These are phyloP conservation scores for Nicotiana attenuata DNA, from an alignment of 257 asterid genomes.

Conservation along the genomic window DNA sequence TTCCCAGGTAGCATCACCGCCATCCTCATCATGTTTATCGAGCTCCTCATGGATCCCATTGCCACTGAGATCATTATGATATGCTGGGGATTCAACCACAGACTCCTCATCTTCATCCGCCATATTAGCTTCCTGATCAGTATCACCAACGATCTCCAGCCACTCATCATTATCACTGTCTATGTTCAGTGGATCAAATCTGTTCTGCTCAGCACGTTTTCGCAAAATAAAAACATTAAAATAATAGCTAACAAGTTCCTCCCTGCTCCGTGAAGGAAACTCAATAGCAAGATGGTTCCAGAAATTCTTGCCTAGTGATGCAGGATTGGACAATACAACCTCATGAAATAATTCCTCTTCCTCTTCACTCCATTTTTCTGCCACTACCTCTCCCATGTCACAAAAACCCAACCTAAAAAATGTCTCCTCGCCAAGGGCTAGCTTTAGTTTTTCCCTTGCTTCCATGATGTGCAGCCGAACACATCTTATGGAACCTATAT, in stretches of 20 bases:
- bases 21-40: neutral
- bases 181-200: slow-evolving; percentile 53
- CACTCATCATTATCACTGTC: slow-evolving; percentile 86
- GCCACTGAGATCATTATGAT: slow-evolving; percentile 13
- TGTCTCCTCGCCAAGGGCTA: slow-evolving; percentile 34
- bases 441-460: slow-evolving; percentile 51
- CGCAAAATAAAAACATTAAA: slow-evolving; percentile 73
- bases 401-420: slow-evolving; percentile 55
- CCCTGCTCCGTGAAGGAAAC: slow-evolving; percentile 51
- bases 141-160: slow-evolving; percentile 24
- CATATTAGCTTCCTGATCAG: slow-evolving; percentile 16
- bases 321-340: slow-evolving; percentile 57
- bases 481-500: slow-evolving; percentile 73
- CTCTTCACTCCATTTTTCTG: slow-evolving; percentile 59
- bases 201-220: slow-evolving; percentile 66
- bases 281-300: slow-evolving; percentile 60
- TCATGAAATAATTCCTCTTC: slow-evolving; percentile 64
- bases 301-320: slow-evolving; percentile 46
- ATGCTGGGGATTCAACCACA: slow-evolving; percentile 41
- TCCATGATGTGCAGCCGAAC: slow-evolving; percentile 61
- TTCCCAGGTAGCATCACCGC: neutral
- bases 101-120: slow-evolving; percentile 45
- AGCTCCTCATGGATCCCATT: slow-evolving; percentile 11
- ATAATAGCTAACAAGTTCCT: slow-evolving; percentile 73
- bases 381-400: slow-evolving; percentile 72